Percentiles rank a stretch among this genome's conserved stretches.
phyloP scores from a whole-genome alignment of 2,329 filamentous ascomycete genomes.

The Cadophora luteo-olivacea region DNA sequence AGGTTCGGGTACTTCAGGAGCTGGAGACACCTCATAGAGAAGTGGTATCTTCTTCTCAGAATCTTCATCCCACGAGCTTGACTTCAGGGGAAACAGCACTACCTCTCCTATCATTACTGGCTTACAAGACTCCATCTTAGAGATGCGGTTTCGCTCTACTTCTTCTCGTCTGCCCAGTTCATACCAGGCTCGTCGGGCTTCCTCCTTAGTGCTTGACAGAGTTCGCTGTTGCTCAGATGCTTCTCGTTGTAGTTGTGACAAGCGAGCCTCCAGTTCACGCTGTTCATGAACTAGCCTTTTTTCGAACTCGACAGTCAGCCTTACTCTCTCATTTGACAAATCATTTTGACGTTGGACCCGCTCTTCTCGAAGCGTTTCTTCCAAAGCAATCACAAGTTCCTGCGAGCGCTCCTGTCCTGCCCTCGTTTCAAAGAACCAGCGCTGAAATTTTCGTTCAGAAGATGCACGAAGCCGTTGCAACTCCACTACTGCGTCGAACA shows the following conservation, averaged over 20 bases:
- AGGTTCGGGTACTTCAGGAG: not conserved
- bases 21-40: not conserved
- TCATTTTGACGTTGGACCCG: conserved; percentile 72
- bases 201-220: conserved; percentile 91
- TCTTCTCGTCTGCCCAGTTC: conserved; percentile 92
- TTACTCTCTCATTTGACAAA: conserved; percentile 59
- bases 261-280: conserved; percentile 73
- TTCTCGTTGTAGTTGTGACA: conserved; percentile 92
- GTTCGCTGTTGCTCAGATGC: not conserved
- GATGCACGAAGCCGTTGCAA: conserved; percentile 91
- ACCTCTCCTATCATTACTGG: not conserved
- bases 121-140: not conserved
- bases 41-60: not conserved
- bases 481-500: conserved; percentile 98
- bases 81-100: not conserved
- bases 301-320: not conserved
- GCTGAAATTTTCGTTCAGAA: conserved; percentile 96
- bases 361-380: conserved; percentile 77
- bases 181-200: conserved; percentile 95
- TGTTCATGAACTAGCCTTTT: conserved; percentile 63
- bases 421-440: conserved; percentile 97
- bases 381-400: conserved; percentile 82
- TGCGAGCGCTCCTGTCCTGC: conserved; percentile 84
- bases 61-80: not conserved
- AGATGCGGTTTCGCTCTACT: conserved; percentile 79